phyloP scores from a whole-genome alignment of 169 alveolate genomes.

The Cryptosporidium muris region DNA sequence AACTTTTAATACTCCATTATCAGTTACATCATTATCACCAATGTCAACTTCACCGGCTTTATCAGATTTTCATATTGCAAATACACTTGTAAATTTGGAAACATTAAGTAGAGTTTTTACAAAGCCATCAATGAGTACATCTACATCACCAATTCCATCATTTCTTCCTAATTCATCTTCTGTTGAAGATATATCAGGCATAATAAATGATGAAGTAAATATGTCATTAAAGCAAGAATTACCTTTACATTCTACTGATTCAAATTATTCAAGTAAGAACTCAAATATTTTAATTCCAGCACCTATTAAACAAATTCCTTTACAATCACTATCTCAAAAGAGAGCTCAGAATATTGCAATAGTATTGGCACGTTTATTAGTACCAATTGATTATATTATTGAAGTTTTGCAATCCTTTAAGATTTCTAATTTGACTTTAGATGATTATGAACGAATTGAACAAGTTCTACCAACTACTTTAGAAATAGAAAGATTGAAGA shows the following conservation, averaged over 20 bases:
- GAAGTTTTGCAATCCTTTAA: conserved; percentile 63
- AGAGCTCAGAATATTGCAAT: conserved; percentile 77
- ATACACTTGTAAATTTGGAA: conserved; percentile 68
- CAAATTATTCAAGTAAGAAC: not conserved
- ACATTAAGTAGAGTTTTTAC: conserved; percentile 56
- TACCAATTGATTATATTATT: conserved; percentile 71
- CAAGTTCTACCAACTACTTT: conserved; percentile 71
- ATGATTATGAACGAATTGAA: conserved; percentile 72
- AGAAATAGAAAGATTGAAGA: conserved; percentile 58
- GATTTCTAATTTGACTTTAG: conserved; percentile 70
- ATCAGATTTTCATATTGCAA: conserved; percentile 63
- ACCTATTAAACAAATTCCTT: conserved; percentile 41
- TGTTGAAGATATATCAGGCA: not conserved
- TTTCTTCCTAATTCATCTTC: not conserved
- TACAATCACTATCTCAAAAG: conserved; percentile 59
- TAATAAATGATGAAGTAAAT: too few species aligned
- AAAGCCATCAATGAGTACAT: not conserved
- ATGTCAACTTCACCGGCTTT: conserved; percentile 33
- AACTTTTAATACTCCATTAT: not conserved
- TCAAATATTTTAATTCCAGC: not conserved
- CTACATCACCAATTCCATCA: not conserved
- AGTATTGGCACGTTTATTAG: conserved; percentile 72
- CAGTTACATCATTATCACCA: conserved; percentile 22
- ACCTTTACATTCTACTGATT: not conserved
- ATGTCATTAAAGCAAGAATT: too few species aligned